Conservation (phyloP, 2,329 filamentous ascomycete species). For the Diplocarpon rosae region DNA sequence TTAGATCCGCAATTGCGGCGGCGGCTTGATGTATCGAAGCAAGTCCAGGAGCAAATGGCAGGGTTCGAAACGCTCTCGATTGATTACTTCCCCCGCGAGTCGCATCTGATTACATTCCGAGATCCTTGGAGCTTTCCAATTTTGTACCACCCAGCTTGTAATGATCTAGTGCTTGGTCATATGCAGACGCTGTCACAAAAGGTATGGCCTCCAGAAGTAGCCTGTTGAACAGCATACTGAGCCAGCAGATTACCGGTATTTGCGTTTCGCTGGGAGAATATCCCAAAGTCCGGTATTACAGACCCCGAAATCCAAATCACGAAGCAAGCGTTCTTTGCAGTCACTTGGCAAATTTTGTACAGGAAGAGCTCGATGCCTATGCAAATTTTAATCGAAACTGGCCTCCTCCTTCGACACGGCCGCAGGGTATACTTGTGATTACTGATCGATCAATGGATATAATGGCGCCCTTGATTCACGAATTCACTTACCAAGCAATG, state of each 20-base stretch:
- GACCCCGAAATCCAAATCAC: slow-evolving; percentile 61
- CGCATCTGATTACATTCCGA: slow-evolving; percentile 79
- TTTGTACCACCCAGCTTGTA: slow-evolving; percentile 84
- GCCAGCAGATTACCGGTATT: slow-evolving; percentile 63
- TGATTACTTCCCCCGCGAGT: slow-evolving; percentile 85
- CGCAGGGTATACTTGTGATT: slow-evolving; percentile 73
- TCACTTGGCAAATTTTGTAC: slow-evolving; percentile 82
- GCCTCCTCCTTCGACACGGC: slow-evolving; percentile 66
- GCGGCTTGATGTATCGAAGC: slow-evolving; percentile 61
- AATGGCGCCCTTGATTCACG: slow-evolving; percentile 77
- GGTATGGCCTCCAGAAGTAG: slow-evolving; percentile 36
- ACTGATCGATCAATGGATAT: slow-evolving; percentile 91
- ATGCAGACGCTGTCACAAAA: slow-evolving; percentile 81
- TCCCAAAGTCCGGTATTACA: slow-evolving; percentile 85
- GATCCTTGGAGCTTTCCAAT: slow-evolving; percentile 95
- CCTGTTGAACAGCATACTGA: slow-evolving; percentile 12
- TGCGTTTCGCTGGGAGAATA: slow-evolving; percentile 92
- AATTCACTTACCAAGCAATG: slow-evolving; percentile 99
- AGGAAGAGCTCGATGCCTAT: slow-evolving; percentile 84
- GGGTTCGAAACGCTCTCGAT: slow-evolving; percentile 74
- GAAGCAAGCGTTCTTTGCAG: slow-evolving; percentile 81
- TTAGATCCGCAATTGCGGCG: slow-evolving; percentile 60
- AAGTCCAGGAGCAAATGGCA: slow-evolving; percentile 63
- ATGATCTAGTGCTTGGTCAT: slow-evolving; percentile 69
- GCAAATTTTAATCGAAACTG: slow-evolving; percentile 76